These are phyloP conservation scores for Trichosporon asahii DNA, from an alignment of 1,284 basidiomycete species.

Conservation along the genomic window DNA sequence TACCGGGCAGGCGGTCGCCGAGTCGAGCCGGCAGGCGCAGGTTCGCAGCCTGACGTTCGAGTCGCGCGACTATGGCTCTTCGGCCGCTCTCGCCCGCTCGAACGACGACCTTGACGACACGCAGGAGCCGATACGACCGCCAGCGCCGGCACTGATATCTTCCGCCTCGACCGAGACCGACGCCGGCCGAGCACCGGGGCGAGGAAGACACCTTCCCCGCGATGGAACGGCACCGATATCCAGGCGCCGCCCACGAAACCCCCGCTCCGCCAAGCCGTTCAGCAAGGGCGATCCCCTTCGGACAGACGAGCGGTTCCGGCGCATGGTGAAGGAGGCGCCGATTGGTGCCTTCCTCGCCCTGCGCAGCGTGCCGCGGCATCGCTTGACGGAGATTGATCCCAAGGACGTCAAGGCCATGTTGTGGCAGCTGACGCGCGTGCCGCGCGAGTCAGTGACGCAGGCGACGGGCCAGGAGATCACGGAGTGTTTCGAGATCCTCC, in stretches of 20 bases:
- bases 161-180: neutral
- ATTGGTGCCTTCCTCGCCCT: conserved; percentile 18
- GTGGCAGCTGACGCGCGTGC: conserved; percentile 10
- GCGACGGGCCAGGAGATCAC: neutral
- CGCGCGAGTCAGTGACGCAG: neutral
- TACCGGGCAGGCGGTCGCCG: conserved; percentile 25
- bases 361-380: neutral
- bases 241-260: neutral
- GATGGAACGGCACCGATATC: neutral
- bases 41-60: conserved; percentile 10
- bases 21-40: conserved; percentile 37
- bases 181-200: neutral
- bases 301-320: conserved; percentile 18
- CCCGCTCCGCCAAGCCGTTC: neutral
- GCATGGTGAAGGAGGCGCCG: conserved; percentile 13
- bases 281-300: conserved; percentile 12
- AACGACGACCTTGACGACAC: neutral
- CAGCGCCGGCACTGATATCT: neutral
- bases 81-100: neutral
- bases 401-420: conserved; percentile 19
- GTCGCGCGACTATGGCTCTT: neutral
- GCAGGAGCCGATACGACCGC: neutral
- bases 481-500: conserved; percentile 3
- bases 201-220: neutral
- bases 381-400: conserved; percentile 9